Base-by-base conservation (phyloP, 352 stramenopile species). In the Globisporangium paroecandrum region DNA sequence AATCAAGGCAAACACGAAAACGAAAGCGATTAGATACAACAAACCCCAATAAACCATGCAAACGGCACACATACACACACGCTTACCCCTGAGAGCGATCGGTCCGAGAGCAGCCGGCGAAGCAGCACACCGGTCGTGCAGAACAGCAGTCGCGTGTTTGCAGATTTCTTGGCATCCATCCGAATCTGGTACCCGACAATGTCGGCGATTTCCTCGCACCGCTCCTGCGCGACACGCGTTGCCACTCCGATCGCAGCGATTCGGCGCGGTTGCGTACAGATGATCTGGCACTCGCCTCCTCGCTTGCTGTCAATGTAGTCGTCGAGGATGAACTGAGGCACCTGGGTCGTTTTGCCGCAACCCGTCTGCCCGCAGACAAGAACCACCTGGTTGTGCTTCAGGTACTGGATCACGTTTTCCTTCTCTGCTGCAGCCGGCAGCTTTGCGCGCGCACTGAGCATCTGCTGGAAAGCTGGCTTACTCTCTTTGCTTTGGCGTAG, bases 241-340 rank as follows among this genome's bases (percentile, higher is more conserved):
- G 95, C 95, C 20, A 99, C 96, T 43, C 94, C 97, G 57, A 98
- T 98, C 29, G 97, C 98, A n/a, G 97, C 97, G 34, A 99, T 90
- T 41, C 86, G 82, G 1, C 97, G 85, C 57, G 97, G 97, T 71
- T 99, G 97, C 29, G 95, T 98, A 77, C 98, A 97, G 51, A 99
- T 82, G 73, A 99, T 98, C 64, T 97, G 89, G 69, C 94, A 96
- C 61, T 98, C 95, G 1, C 89, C 85, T 24, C 91, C 91, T 43
- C 83, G 77, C 18, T 83, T 83, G 34, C 83, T 81, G 24, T 92
- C 75, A 34, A 98, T 95, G 69, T 82, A 93, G 24, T 98, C 82
- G 68, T 99, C 97, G 3, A 99, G 71, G 74, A 99, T 95, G 59
- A 99, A 99, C 74, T 99, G 97, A 43, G 97, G 97, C 29, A 99